These are phyloP conservation scores for Barnettozyma sucrosica DNA, from an alignment of 805 yeast species.

Conservation along the genomic window DNA sequence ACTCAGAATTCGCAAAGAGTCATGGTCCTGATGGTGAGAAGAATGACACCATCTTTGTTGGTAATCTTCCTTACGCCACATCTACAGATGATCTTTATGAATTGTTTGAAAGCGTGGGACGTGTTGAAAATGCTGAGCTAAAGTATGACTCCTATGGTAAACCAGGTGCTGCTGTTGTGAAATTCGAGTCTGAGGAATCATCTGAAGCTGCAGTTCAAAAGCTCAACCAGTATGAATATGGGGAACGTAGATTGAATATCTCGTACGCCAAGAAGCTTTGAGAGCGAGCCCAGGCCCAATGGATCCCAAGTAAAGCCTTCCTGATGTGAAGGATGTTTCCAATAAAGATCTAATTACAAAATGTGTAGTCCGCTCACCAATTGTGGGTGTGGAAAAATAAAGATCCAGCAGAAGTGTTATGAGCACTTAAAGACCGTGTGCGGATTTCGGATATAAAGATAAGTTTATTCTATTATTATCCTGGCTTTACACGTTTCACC, in stretches of 20 bases:
- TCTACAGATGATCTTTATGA: conserved; percentile 78
- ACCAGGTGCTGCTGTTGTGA: conserved; percentile 85
- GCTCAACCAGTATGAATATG: conserved; percentile 76
- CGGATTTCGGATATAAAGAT: neutral
- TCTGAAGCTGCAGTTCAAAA: conserved; percentile 74
- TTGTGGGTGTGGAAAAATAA: too few relatives aligned
- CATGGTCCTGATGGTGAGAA: conserved; percentile 58
- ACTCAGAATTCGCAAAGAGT: conserved; percentile 56
- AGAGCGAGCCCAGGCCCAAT: neutral
- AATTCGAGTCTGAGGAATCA: conserved; percentile 56
- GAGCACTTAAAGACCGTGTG: neutral
- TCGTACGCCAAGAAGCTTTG: conserved; percentile 47
- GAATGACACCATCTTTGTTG: conserved; percentile 57
- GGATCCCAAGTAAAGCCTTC: neutral
- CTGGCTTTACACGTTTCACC: too few relatives aligned
- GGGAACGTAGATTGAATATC: conserved; percentile 66
- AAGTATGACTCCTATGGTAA: conserved; percentile 56
- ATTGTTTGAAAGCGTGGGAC: conserved; percentile 78
- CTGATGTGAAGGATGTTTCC: neutral
- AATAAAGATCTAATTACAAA: neutral
- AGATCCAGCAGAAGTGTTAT: neutral
- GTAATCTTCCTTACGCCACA: conserved; percentile 87
- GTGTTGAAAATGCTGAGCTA: conserved; percentile 70
- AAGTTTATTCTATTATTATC: too few relatives aligned
- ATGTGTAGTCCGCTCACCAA: neutral